Base-by-base conservation (phyloP, 1,284 basidiomycete species). In the Trametes hirsuta region DNA sequence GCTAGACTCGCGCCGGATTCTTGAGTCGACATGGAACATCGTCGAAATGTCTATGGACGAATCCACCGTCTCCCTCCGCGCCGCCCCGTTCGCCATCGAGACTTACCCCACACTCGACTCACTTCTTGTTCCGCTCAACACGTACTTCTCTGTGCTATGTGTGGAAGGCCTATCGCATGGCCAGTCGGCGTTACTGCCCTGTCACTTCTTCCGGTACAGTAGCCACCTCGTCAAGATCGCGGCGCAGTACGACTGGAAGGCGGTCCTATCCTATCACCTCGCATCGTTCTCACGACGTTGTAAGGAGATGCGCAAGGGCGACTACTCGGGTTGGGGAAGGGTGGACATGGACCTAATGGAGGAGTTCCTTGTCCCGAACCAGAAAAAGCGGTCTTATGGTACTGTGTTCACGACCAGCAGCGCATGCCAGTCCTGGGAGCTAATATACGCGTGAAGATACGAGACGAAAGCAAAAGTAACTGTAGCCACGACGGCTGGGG, bases 311-410 rank as follows among this genome's bases (percentile, higher is more conserved):
- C 63, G 69, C 37, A 63, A 63, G 40, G 71, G 71, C 40, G 68
- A 71, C 40, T 74, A 69, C 50, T 39, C 69, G 14, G 72, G 72
- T 8, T 74, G 72, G 72, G 70, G 69, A 3, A 69, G 69, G 51
- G 68, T 70, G 14, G 71, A 74, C 44, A 70, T 72, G 56, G 71
- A 74, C 54, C 61, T 74, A 18, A 72, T 74, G 72, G 72, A 74
- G 59, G 69, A 74, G 62, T 63, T 70, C 51, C 68, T 74, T 24
- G 66, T 74, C 39, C 70, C 72, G 44, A 65, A 74, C 47, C 65
- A 69, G 57, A 70, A 70, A 56, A 63, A 59, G 48, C 56, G 61
- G 14, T 37, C 30, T 36, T 58, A 70, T 57, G 68, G 68, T 69
- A 65, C 50, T 57, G 62, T 66, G 37, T 51, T 68, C 47, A 51